These are phyloP conservation scores for Mucor saturninus DNA, from an alignment of 371 early-diverging fungal genomes.

Conservation along the genomic window DNA sequence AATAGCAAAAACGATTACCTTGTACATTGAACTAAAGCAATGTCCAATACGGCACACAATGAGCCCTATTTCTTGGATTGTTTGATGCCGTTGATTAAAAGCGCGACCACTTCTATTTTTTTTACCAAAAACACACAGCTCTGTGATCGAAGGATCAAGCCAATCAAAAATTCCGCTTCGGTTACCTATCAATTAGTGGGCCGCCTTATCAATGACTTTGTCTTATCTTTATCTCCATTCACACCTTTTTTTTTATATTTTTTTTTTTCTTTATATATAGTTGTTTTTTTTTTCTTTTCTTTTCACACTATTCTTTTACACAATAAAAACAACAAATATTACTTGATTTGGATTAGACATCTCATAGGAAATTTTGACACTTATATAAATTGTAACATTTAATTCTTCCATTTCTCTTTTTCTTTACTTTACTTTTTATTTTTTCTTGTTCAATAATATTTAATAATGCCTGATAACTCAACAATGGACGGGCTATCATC, in stretches of 20 bases:
- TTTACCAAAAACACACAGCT: background rate
- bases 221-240: slow-evolving; percentile 8
- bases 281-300: slow-evolving; percentile 8
- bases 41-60: no score
- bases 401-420: background rate
- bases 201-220: slow-evolving; percentile 6
- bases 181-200: slow-evolving; percentile 2
- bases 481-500: slow-evolving; percentile 1
- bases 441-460: background rate
- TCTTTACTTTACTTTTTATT: background rate
- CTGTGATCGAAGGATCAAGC: slow-evolving; percentile 4
- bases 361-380: background rate
- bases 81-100: no score
- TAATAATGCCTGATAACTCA: slow-evolving; percentile 16
- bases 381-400: background rate
- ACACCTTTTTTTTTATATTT: background rate
- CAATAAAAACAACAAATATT: background rate
- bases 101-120: no score
- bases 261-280: slow-evolving; percentile 3
- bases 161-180: slow-evolving; percentile 5
- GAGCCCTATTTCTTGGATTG: no score
- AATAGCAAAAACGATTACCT: no score
- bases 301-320: background rate
- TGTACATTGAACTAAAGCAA: no score
- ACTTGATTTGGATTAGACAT: background rate